Conservation (phyloP, 345 rosid genomes). For the Arabidopsis suecica region DNA sequence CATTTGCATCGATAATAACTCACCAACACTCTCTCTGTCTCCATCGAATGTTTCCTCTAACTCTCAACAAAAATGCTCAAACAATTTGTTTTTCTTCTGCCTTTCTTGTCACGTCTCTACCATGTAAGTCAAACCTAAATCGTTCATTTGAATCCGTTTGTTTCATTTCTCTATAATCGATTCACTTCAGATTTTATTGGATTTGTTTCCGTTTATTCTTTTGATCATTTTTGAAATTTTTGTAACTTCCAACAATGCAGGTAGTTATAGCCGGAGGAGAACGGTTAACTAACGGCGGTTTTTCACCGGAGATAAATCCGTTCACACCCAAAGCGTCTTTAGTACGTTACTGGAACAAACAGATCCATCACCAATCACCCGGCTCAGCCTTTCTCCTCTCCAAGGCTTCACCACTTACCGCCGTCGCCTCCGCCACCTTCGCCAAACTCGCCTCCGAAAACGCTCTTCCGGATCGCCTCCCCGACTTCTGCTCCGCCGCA, state of each 20-base stretch:
- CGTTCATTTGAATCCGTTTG: not conserved
- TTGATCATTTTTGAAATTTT: not conserved
- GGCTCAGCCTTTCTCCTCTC: slow-evolving; percentile 68
- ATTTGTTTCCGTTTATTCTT: not conserved
- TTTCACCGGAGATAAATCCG: slow-evolving; percentile 52
- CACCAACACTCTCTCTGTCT: not conserved
- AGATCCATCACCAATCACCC: slow-evolving; percentile 55
- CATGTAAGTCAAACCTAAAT: slow-evolving; percentile 40
- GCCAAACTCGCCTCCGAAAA: slow-evolving; percentile 71
- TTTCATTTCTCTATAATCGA: not conserved
- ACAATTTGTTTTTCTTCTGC: slow-evolving; percentile 33
- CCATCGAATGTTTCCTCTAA: slow-evolving; percentile 4
- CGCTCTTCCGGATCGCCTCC: slow-evolving; percentile 59
- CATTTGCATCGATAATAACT: not conserved
- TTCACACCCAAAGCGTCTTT: slow-evolving; percentile 75
- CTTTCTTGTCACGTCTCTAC: slow-evolving; percentile 36
- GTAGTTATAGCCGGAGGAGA: slow-evolving; percentile 43
- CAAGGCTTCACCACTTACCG: slow-evolving; percentile 75
- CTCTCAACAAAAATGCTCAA: slow-evolving; percentile 34
- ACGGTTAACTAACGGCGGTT: slow-evolving; percentile 36
- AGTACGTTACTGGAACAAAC: slow-evolving; percentile 88
- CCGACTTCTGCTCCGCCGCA: slow-evolving; percentile 81
- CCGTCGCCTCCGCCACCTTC: slow-evolving; percentile 67
- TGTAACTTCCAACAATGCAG: slow-evolving; percentile 48
- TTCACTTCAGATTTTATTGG: not conserved